phyloP scores from a whole-genome alignment of 2,329 filamentous ascomycete species.

The Chrysoporthe austroafricana region DNA sequence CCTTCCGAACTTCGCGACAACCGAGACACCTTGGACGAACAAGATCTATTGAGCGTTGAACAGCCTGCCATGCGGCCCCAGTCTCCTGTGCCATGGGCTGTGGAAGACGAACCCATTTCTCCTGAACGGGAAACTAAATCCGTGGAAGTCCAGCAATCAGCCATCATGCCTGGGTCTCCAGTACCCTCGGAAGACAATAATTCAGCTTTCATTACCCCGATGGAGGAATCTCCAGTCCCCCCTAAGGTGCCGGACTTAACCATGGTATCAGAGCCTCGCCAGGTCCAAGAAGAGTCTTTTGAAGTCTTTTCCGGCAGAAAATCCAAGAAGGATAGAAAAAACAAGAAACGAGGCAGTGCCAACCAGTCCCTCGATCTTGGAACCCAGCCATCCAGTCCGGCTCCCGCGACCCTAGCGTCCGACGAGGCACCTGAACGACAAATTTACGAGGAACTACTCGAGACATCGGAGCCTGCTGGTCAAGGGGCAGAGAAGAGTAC shows the following conservation, averaged over 20 bases:
- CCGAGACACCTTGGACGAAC: background rate
- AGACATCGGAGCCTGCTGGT: background rate
- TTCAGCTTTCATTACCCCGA: constrained; percentile 16
- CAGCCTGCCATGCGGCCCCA: background rate
- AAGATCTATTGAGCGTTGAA: background rate
- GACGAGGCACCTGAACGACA: constrained; percentile 7
- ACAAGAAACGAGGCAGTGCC: constrained; percentile 28
- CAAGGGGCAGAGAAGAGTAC: constrained; percentile 2
- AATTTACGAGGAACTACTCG: background rate
- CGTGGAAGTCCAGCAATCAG: background rate
- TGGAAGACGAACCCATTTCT: background rate
- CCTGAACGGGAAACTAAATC: constrained; percentile 4
- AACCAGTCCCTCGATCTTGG: constrained; percentile 25
- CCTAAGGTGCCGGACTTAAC: background rate
- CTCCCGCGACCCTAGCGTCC: constrained; percentile 18
- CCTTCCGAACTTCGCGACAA: background rate
- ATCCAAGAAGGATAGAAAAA: constrained; percentile 18
- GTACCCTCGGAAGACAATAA: background rate
- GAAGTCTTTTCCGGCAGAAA: constrained; percentile 1
- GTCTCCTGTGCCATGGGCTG: background rate
- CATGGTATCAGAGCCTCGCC: background rate
- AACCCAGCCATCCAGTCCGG: background rate
- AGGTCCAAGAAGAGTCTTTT: constrained; percentile 1
- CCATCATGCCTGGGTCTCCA: background rate
- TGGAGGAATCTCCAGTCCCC: constrained; percentile 2